phyloP scores from a whole-genome alignment of 179 eudicot genomes.

The Carnegiea gigantea region DNA sequence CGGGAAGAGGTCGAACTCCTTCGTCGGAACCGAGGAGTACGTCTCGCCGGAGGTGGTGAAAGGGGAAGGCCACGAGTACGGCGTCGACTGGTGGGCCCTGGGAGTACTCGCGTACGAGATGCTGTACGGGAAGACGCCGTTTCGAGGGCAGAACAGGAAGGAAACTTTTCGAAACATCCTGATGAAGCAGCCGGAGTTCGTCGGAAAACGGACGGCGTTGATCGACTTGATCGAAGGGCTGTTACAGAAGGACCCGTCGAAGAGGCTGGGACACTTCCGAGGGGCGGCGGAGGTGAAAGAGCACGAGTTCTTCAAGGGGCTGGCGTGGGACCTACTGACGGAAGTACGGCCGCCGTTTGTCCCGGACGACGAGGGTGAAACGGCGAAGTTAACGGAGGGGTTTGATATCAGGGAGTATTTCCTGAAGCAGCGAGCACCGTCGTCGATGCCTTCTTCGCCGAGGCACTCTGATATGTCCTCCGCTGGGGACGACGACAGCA shows the following conservation, averaged over 20 bases:
- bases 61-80: constrained; percentile 70
- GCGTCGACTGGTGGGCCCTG: constrained; percentile 91
- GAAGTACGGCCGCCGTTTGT: constrained; percentile 76
- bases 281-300: constrained; percentile 67
- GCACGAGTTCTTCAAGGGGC: constrained; percentile 66
- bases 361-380: constrained; percentile 38
- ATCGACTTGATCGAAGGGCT: constrained; percentile 61
- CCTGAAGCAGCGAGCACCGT: constrained; percentile 32
- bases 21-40: constrained; percentile 90
- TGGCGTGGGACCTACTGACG: constrained; percentile 69
- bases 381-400: constrained; percentile 32
- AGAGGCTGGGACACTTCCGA: constrained; percentile 57
- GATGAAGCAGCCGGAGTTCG: constrained; percentile 39
- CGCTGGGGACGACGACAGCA: constrained; percentile 29
- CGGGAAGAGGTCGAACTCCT: constrained; percentile 64
- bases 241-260: constrained; percentile 64
- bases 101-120: constrained; percentile 74
- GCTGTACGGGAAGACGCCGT: constrained; percentile 83
- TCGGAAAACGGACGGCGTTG: constrained; percentile 48
- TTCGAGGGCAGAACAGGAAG: constrained; percentile 60
- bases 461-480: constrained; percentile 30
- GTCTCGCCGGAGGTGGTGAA: constrained; percentile 76
- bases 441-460: constrained; percentile 34
- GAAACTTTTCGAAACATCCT: constrained; percentile 65
- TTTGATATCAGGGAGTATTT: constrained; percentile 59